phyloP scores from a whole-genome alignment of 805 yeast genomes.

The Sungouiozyma ichnusensis region DNA sequence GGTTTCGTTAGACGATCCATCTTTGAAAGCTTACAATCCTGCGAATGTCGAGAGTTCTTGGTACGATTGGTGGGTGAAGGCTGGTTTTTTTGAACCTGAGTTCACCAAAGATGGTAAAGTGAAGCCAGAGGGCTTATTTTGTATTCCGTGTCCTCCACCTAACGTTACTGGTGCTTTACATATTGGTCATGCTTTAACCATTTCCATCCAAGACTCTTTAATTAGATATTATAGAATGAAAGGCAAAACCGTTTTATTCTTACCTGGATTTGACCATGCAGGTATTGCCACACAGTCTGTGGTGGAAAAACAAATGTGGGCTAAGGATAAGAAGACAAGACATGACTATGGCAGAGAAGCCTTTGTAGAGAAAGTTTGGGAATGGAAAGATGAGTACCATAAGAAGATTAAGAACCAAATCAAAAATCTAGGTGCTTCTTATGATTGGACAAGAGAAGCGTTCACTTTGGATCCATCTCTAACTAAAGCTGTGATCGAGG shows the following conservation, averaged over 20 bases:
- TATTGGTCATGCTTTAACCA: constrained; percentile 96
- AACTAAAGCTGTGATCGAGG: constrained; percentile 75
- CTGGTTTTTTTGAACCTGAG: constrained; percentile 84
- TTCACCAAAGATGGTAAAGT: constrained; percentile 61
- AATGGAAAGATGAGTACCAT: constrained; percentile 95
- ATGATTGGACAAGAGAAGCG: constrained; percentile 91
- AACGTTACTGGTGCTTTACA: constrained; percentile 98
- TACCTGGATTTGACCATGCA: constrained; percentile 98
- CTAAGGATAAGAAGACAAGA: constrained; percentile 76
- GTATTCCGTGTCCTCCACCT: constrained; percentile 98
- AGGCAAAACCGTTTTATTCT: constrained; percentile 83
- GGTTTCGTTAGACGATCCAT: constrained; percentile 80
- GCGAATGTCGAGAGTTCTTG: constrained; percentile 89
- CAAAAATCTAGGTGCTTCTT: constrained; percentile 85
- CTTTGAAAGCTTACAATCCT: constrained; percentile 90
- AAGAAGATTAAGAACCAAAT: constrained; percentile 75
- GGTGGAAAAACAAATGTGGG: constrained; percentile 93
- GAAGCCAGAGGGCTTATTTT: constrained; percentile 75
- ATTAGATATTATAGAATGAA: constrained; percentile 94
- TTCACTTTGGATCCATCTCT: constrained; percentile 80
- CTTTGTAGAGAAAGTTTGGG: constrained; percentile 86
- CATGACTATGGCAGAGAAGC: constrained; percentile 93
- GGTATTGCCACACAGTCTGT: constrained; percentile 98
- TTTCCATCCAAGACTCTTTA: constrained; percentile 87
- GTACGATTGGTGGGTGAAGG: constrained; percentile 94